Conservation (phyloP, 176 grass and related monocot species). For the Typha latifolia region DNA sequence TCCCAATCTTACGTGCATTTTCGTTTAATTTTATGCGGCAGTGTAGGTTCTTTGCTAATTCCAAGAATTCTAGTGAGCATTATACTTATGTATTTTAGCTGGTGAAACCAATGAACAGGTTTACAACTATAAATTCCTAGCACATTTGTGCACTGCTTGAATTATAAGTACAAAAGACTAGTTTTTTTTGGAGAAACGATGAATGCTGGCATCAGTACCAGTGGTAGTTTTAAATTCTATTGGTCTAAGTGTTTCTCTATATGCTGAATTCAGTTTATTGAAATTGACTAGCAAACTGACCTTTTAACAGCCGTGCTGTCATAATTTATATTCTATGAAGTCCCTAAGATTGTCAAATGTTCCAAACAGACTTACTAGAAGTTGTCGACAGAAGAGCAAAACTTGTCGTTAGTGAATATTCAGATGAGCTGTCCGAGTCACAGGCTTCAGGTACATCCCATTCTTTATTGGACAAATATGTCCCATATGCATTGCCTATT, state of each 20-base stretch:
- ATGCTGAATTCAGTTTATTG: not conserved
- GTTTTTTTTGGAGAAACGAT: not conserved
- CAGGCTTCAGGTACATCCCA: slow-evolving; percentile 59
- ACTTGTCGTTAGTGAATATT: slow-evolving; percentile 72
- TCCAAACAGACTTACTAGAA: slow-evolving; percentile 74
- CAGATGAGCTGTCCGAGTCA: slow-evolving; percentile 56
- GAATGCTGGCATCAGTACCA: not conserved
- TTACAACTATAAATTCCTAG: too few species aligned
- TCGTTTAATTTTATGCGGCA: not conserved
- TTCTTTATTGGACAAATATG: not conserved
- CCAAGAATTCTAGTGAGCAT: too few species aligned
- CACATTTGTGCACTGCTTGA: too few species aligned
- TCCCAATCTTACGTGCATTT: not conserved
- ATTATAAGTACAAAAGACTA: not conserved
- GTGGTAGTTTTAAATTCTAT: not conserved
- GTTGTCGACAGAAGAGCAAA: slow-evolving; percentile 94
- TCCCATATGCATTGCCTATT: not conserved
- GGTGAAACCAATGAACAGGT: not conserved
- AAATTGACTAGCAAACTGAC: slow-evolving; percentile 14
- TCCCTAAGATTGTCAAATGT: slow-evolving; percentile 15
- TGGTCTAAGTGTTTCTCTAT: not conserved
- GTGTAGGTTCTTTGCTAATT: not conserved
- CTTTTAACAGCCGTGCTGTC: not conserved
- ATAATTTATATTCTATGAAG: slow-evolving; percentile 10
- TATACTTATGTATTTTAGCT: not conserved